phyloP scores from a whole-genome alignment of 495 filamentous ascomycete genomes.

The Penicillium herquei region DNA sequence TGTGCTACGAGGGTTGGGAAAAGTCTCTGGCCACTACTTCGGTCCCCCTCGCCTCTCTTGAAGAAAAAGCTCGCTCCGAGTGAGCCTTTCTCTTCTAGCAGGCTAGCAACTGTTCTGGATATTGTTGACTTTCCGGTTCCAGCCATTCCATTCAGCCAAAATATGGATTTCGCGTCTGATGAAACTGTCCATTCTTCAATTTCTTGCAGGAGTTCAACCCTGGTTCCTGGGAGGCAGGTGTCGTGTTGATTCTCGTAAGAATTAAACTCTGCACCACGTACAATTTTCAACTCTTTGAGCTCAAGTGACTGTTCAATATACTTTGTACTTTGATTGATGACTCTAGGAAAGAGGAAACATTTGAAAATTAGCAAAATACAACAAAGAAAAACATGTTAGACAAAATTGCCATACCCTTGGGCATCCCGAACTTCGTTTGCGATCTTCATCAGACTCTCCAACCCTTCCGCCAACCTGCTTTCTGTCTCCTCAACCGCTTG shows the following conservation, averaged over 20 bases:
- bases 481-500: too few species aligned
- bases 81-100: neutral
- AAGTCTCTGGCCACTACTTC: too few species aligned
- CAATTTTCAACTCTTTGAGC: neutral
- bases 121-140: slow-evolving; percentile 2
- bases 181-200: neutral
- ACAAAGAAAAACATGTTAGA: too few species aligned
- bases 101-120: neutral
- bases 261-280: neutral
- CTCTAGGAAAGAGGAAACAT: too few species aligned
- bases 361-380: too few species aligned
- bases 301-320: too few species aligned
- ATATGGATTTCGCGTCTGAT: slow-evolving; percentile 2
- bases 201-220: neutral
- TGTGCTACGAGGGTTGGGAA: too few species aligned
- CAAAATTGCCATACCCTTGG: too few species aligned
- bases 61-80: slow-evolving; percentile 1
- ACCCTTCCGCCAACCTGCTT: too few species aligned
- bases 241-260: neutral
- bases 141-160: neutral
- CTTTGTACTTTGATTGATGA: too few species aligned
- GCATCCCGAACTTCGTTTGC: too few species aligned
- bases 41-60: neutral
- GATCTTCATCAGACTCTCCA: too few species aligned
- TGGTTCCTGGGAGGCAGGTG: slow-evolving; percentile 1